Evolutionary conservation across 1,139 yeast species (phyloP), one percentile per base, ranked within the genome.

Genomic region (Pichia kudriavzevii): DNA sequence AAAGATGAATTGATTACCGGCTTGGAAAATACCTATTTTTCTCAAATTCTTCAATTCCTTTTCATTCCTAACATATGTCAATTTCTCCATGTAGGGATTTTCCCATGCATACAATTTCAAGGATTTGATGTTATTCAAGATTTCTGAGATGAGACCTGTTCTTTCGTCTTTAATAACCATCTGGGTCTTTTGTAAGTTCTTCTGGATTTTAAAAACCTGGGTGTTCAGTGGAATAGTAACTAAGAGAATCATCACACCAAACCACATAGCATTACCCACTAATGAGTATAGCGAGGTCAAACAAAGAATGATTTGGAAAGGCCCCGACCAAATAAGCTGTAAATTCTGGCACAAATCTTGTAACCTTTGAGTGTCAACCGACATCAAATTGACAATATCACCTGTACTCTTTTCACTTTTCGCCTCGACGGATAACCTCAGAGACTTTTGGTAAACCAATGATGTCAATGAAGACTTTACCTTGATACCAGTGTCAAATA

Each of bases 101-200:
- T 91, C 98, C 98, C 98, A 91, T 4, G 94, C 95, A 52, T 91
- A 91, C 34, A 91, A 67, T 59, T 91, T 91, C 58, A 91, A 69
- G 4, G 95, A 83, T 62, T 88, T 91, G 58, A 91, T 87, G 53
- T 87, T 87, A 57, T 85, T 83, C 55, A 91, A 68, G 36, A 91
- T 84, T 58, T 91, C 98, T 40, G 87, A 79, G 41, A 88, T 82
- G 21, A 79, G 61, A 31, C 87, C 67, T 7, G 85, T 75, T 56
- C 87, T 74, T 47, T 71, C 72, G 55, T 77, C 85, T 52, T 78
- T 76, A 46, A 72, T 69, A 42, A 67, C 67, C 76, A 87, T 74
- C 52, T 79, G 83, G 33, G 68, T 60, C 58, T 87, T 79, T 61
- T 91, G 98, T 44, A 88, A 66, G 11, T 59, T 66, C 60, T 81